Conservation (phyloP, 2,329 filamentous ascomycete genomes). For the Capronia coronata region DNA sequence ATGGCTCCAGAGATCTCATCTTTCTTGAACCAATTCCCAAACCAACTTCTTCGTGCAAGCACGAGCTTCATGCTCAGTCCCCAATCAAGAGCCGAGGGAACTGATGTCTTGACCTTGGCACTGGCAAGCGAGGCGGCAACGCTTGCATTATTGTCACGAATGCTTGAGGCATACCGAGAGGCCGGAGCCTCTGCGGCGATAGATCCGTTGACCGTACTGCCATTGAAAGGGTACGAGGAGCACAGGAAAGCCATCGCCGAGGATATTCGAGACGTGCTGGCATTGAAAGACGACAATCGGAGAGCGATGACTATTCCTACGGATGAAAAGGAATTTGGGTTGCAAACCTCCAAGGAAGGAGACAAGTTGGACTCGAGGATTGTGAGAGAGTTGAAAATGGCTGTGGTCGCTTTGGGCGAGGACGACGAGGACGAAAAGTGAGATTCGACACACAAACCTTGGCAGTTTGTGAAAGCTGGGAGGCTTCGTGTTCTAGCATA, state of each 20-base stretch:
- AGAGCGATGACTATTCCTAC: conserved; percentile 67
- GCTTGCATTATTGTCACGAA: conserved; percentile 65
- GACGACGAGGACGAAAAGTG: conserved; percentile 29
- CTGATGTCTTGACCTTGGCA: conserved; percentile 37
- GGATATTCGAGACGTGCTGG: conserved; percentile 64
- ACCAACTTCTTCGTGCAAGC: conserved; percentile 65
- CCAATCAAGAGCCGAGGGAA: conserved; percentile 34
- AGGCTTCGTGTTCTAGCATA: neutral
- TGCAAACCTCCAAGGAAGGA: conserved; percentile 42
- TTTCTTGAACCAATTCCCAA: conserved; percentile 84
- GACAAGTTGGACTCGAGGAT: conserved; percentile 68
- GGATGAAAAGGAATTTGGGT: conserved; percentile 64
- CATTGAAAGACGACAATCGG: conserved; percentile 18
- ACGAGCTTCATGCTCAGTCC: conserved; percentile 57
- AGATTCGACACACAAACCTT: too few relatives aligned
- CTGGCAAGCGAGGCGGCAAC: conserved; percentile 35
- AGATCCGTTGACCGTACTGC: conserved; percentile 57
- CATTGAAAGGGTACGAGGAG: conserved; percentile 53
- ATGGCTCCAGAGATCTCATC: conserved; percentile 77
- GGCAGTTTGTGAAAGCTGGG: neutral
- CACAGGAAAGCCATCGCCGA: conserved; percentile 66
- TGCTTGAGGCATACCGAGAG: conserved; percentile 60
- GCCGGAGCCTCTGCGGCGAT: conserved; percentile 58
- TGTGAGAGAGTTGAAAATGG: conserved; percentile 59
- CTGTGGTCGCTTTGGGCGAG: conserved; percentile 39